These are phyloP conservation scores for Hericium alpestre DNA, from an alignment of 768 basidiomycete genomes.

Conservation along the genomic window DNA sequence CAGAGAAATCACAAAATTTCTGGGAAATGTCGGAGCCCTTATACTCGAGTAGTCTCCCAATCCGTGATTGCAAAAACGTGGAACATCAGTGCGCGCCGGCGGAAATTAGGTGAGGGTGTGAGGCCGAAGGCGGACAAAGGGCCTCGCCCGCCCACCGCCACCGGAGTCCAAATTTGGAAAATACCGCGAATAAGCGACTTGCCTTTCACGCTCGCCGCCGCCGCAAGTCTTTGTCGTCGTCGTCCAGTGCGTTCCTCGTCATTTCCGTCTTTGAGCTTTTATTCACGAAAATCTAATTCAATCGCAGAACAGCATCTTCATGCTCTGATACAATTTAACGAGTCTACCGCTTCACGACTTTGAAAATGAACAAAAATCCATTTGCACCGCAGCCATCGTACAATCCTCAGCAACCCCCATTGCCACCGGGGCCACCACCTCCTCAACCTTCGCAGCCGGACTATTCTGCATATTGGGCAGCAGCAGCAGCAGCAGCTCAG, in stretches of 20 bases:
- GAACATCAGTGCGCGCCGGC: no score
- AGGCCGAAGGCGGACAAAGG: no score
- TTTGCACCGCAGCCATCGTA: constrained; percentile 63
- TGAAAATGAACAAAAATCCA: constrained; percentile 73
- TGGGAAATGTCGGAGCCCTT: no score
- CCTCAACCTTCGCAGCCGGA: constrained; percentile 58
- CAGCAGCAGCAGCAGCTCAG: constrained; percentile 35
- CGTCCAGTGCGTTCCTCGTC: no score
- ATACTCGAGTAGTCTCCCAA: no score
- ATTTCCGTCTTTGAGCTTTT: no score
- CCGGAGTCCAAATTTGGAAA: not conserved
- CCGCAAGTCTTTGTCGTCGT: no score
- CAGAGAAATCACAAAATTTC: no score
- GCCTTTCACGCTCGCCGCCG: not conserved
- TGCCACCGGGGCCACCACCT: constrained; percentile 73
- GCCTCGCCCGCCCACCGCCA: not conserved
- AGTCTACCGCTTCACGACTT: not conserved
- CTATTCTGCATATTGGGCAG: constrained; percentile 71
- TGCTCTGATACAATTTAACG: not conserved
- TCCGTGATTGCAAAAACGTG: no score
- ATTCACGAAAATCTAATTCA: no score
- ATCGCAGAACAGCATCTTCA: not conserved
- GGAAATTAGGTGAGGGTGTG: no score
- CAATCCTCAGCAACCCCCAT: constrained; percentile 61
- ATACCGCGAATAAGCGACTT: not conserved